Evolutionary conservation across 352 stramenopile species (phyloP).

Genomic region (Globisporangium lucens): DNA sequence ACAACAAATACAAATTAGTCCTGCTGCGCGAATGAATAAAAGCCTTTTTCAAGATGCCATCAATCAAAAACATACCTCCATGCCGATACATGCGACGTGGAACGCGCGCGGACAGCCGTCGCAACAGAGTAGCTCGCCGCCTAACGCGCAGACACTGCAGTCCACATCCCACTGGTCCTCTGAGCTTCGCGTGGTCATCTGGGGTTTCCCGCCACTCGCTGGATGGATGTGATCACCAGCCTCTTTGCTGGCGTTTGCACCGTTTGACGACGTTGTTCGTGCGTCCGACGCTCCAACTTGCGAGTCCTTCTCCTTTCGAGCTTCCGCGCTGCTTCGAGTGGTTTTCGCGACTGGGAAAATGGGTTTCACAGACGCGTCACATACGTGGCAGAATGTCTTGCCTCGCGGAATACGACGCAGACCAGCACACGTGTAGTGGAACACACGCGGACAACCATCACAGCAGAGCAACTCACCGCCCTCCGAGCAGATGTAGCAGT

Average conservation of each 20-base stretch:
- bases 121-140: slow-evolving; percentile 89
- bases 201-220: slow-evolving; percentile 1
- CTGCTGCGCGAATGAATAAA: neutral
- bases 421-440: slow-evolving; percentile 86
- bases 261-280: neutral
- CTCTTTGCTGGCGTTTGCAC: neutral
- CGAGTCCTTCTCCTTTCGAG: slow-evolving; percentile 12
- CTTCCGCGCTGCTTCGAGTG: neutral
- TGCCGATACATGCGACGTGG: slow-evolving; percentile 83
- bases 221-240: slow-evolving; percentile 12
- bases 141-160: slow-evolving; percentile 84
- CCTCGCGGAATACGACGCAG: slow-evolving; percentile 75
- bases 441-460: slow-evolving; percentile 89
- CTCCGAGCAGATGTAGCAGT: slow-evolving; percentile 88
- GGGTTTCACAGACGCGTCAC: slow-evolving; percentile 67
- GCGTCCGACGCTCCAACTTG: neutral
- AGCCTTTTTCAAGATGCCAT: neutral
- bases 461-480: slow-evolving; percentile 88
- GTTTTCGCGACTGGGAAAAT: slow-evolving; percentile 39
- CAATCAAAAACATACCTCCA: slow-evolving; percentile 31
- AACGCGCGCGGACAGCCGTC: slow-evolving; percentile 91
- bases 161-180: slow-evolving; percentile 87
- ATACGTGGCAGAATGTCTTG: slow-evolving; percentile 85
- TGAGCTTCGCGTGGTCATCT: slow-evolving; percentile 31
- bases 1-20: neutral